phyloP scores from a whole-genome alignment of 768 basidiomycete species.

The Phlegmacium glaucopus region DNA sequence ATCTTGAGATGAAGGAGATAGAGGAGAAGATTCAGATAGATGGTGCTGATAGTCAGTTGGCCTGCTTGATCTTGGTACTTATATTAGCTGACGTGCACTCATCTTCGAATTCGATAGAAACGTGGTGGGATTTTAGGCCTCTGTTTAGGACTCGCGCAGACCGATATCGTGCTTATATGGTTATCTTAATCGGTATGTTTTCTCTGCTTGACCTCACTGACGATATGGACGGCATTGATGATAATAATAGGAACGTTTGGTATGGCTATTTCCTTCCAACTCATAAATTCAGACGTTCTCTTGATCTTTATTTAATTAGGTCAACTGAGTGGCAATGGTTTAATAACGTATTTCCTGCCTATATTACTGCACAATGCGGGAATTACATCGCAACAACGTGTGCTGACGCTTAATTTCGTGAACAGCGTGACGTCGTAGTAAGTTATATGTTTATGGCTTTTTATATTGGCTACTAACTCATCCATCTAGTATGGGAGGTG shows the following conservation, averaged over 20 bases:
- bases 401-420: slow-evolving; percentile 46
- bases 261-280: slow-evolving; percentile 4
- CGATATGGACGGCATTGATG: not conserved
- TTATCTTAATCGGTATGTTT: slow-evolving; percentile 42
- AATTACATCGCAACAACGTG: slow-evolving; percentile 37
- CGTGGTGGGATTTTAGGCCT: slow-evolving; percentile 54
- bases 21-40: slow-evolving; percentile 46
- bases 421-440: slow-evolving; percentile 50
- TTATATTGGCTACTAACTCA: not conserved
- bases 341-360: slow-evolving; percentile 49
- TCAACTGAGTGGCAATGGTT: slow-evolving; percentile 46
- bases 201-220: not conserved
- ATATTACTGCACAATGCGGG: slow-evolving; percentile 45
- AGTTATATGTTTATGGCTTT: slow-evolving; percentile 8
- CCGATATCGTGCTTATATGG: slow-evolving; percentile 47
- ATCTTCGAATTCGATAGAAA: slow-evolving; percentile 22
- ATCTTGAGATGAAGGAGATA: slow-evolving; percentile 51
- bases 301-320: slow-evolving; percentile 16
- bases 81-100: not conserved
- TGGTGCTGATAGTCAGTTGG: slow-evolving; percentile 39
- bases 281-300: no score
- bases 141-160: slow-evolving; percentile 44
- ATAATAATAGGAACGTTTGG: slow-evolving; percentile 22
- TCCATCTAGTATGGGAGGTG: slow-evolving; percentile 32
- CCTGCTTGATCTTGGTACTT: not conserved